Evolutionary conservation across 2,329 filamentous ascomycete species (phyloP), one percentile per base, ranked within the genome.

Genomic region (Arthrocladium fulminans): DNA sequence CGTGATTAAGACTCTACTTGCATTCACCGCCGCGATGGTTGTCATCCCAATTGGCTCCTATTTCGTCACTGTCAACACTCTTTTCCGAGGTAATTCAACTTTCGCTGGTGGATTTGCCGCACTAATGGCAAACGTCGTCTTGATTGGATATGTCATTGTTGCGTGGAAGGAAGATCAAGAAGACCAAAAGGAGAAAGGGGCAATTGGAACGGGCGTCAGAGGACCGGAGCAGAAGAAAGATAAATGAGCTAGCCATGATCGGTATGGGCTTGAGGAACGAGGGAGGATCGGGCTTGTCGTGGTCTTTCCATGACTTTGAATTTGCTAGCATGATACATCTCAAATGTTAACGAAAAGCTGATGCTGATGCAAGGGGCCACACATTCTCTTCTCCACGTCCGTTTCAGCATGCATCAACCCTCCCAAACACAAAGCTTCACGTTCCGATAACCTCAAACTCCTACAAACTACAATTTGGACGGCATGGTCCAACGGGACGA

Each of bases 1-100:
- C 32, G 88, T 97, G 56, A 92, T 98, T 55, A 71, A 83, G 62
- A 98, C 97, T 70, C 80, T 98, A 17, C 75, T 97, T 13, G 82
- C 78, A 54, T 97, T 96, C 69, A 94, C 89, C 0, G 72, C 89
- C 32, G 89, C 88, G 63, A 97, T 98, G 90, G 77, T 96, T 51
- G 77, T 84, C 13, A 68, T 86, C 17, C 92, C 92, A 12, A 87
- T 98, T 58, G 83, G 86, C 34, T 88, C 85, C 35, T 98, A 96
- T 68, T 98, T 94, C 65, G 61, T 85, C 39, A 85, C 86, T 0
- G 75, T 94, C 23, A 77, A 89, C 61, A 76, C 73, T 1, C 59
- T 96, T 23, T 96, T 94, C 68, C 73, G 74, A 58, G 90, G 88
- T 57, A 95, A 95, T 67, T 78, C 88, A 12, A 94, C 89, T 1